Conservation (phyloP, 2,329 filamentous ascomycete species). For the Fusarium udum region DNA sequence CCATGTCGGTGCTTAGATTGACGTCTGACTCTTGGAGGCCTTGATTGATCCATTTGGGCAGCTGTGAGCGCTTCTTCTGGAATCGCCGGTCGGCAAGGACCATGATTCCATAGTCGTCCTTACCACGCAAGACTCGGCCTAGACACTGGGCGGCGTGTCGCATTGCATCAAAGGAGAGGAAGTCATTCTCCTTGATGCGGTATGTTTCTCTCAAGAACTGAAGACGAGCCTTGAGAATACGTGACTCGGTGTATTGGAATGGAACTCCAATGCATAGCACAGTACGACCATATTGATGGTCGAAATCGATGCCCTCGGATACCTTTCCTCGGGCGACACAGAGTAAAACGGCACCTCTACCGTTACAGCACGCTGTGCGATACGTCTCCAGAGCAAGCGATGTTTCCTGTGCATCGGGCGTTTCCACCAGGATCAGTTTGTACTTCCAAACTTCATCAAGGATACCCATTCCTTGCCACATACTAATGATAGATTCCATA, state of each 20-base stretch:
- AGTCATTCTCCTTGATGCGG: slow-evolving; percentile 95
- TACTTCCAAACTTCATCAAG: slow-evolving; percentile 99
- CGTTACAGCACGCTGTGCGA: slow-evolving; percentile 96
- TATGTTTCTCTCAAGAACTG: slow-evolving; percentile 98
- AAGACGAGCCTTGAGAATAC: slow-evolving; percentile 93
- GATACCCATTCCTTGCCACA: slow-evolving; percentile 99
- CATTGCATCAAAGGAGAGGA: slow-evolving; percentile 98
- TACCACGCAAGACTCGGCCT: slow-evolving; percentile 91
- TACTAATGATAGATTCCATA: slow-evolving; percentile 98
- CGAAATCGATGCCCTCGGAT: slow-evolving; percentile 98
- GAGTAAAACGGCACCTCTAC: slow-evolving; percentile 88
- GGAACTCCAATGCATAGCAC: slow-evolving; percentile 97
- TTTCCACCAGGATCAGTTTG: slow-evolving; percentile 97
- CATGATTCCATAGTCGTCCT: slow-evolving; percentile 99
- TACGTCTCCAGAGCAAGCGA: slow-evolving; percentile 96
- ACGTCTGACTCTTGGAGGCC: slow-evolving; percentile 85
- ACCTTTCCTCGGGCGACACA: slow-evolving; percentile 98
- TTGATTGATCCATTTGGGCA: slow-evolving; percentile 97
- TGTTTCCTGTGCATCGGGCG: slow-evolving; percentile 96
- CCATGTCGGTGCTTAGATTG: slow-evolving; percentile 95
- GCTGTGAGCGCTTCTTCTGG: slow-evolving; percentile 86
- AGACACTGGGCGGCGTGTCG: slow-evolving; percentile 97
- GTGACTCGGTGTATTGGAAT: slow-evolving; percentile 98
- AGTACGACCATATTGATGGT: slow-evolving; percentile 96
- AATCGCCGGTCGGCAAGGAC: slow-evolving; percentile 94